Conservation (phyloP, 2,329 filamentous ascomycete species). For the Thielaviopsis euricoi region DNA sequence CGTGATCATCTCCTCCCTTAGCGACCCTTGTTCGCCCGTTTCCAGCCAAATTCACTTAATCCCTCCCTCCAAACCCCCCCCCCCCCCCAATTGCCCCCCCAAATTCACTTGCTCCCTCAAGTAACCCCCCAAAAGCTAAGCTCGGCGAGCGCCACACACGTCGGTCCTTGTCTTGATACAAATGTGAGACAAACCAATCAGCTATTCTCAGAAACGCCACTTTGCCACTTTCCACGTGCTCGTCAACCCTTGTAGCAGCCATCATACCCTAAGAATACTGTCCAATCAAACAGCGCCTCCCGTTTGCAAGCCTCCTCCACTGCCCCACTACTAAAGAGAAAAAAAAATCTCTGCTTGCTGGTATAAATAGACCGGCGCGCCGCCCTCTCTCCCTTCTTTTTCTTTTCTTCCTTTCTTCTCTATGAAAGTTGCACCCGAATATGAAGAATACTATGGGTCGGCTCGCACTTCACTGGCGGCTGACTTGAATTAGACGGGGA, state of each 20-base stretch:
- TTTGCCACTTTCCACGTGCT: neutral
- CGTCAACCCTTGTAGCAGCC: neutral
- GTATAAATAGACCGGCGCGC: constrained; percentile 6
- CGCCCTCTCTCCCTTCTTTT: constrained; percentile 15
- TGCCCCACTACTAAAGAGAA: neutral
- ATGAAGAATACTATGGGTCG: constrained; percentile 38
- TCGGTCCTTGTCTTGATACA: neutral
- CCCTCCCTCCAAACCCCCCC: too few species aligned
- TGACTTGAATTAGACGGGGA: constrained; percentile 44
- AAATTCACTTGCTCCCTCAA: too few species aligned
- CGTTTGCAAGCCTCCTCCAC: neutral
- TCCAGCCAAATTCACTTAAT: too few species aligned
- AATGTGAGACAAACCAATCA: neutral
- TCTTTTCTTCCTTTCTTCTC: constrained; percentile 21
- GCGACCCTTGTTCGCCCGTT: too few species aligned
- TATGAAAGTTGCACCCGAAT: constrained; percentile 38
- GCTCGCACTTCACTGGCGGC: constrained; percentile 25
- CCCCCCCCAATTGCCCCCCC: too few species aligned
- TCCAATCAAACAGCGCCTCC: neutral
- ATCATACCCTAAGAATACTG: neutral
- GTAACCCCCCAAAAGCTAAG: too few species aligned
- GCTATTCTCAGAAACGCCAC: neutral
- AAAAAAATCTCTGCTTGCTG: neutral
- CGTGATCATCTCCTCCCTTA: too few species aligned
- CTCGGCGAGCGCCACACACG: neutral